These are phyloP conservation scores for Dissoconium aciculare DNA, from an alignment of 2,329 filamentous ascomycete species.

Conservation along the genomic window DNA sequence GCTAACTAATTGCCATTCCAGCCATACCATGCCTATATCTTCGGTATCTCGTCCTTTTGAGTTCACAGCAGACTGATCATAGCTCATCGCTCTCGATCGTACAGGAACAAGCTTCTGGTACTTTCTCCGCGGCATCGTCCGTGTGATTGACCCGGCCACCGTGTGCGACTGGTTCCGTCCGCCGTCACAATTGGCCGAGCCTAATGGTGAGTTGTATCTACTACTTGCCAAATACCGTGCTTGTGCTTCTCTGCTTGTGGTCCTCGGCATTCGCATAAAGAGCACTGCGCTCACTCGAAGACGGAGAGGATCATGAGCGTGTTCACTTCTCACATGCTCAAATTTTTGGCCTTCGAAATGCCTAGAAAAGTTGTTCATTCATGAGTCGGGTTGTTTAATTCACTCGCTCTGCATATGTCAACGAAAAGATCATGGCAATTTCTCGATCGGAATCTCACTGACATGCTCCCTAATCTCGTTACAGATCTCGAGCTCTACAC, in stretches of 20 bases:
- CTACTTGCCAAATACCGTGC: background rate
- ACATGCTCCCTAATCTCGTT: slow-evolving; percentile 1
- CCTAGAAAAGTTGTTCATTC: too few relatives aligned
- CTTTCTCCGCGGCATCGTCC: slow-evolving; percentile 19
- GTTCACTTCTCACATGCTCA: too few relatives aligned
- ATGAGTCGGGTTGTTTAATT: too few relatives aligned
- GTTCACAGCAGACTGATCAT: background rate
- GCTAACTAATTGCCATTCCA: too few relatives aligned
- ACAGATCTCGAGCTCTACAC: slow-evolving; percentile 26
- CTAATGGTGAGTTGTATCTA: slow-evolving; percentile 13
- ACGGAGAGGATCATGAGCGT: too few relatives aligned
- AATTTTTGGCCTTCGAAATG: too few relatives aligned
- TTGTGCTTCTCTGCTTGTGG: too few relatives aligned
- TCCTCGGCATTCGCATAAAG: too few relatives aligned
- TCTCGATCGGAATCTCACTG: too few relatives aligned
- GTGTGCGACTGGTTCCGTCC: slow-evolving; percentile 25
- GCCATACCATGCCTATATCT: slow-evolving; percentile 17
- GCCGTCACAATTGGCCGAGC: slow-evolving; percentile 11
- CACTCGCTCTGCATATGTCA: too few relatives aligned
- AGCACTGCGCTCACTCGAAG: too few relatives aligned
- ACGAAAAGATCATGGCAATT: too few relatives aligned
- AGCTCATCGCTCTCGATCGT: background rate
- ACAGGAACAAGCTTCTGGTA: slow-evolving; percentile 25
- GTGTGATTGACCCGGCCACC: slow-evolving; percentile 21
- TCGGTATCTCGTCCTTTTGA: slow-evolving; percentile 6